Evolutionary conservation across 2,329 filamentous ascomycete species (phyloP), one percentile per base, ranked within the genome.

Genomic region (Ophiostoma triangulosporum): DNA sequence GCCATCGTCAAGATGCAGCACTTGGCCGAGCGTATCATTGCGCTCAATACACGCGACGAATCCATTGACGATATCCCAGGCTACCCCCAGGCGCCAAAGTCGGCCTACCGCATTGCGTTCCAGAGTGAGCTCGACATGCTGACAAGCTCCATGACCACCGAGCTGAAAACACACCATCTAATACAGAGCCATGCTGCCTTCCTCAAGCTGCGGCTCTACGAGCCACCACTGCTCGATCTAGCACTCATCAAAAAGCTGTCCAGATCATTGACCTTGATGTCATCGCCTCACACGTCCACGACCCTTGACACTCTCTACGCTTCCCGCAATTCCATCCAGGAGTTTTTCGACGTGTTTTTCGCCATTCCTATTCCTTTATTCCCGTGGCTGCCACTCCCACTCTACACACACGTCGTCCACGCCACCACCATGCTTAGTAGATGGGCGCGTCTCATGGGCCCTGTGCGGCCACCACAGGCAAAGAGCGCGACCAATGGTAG

Each of bases 291-390:
- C 65, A 50, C 29, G 1, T 63, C 70, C 0, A 71, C 72, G 0
- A 68, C 70, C 0, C 65, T 78, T 2, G 73, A 78, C 54, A 64
- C 70, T 3, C 70, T 80, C 9, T 76, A 73, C 57, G 69, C 70
- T 24, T 73, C 73, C 4, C 70, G 72, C 45, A 64, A 66, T 15
- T 71, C 75, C 1, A 60, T 78, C 0, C 70, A 68, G 35, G 61
- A 63, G 0, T 80, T 50, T 11, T 50, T 50, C 14, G 31, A 35
- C 22, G 3, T 31, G 3, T 50, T 36, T 14, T 33, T 50, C 7
- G 20, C 4, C 2, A 35, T 50, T 6, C 32, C 48, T 6, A 36
- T 36, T 26, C 17, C 22, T 14, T 26, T 22, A 14, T 50, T 36
- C 17, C 32, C 48, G 3, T 36, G 68, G 29, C 64, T 76, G 24